Evolutionary conservation across 768 basidiomycete genomes (phyloP).

Genomic region (Hypholoma fasciculare): DNA sequence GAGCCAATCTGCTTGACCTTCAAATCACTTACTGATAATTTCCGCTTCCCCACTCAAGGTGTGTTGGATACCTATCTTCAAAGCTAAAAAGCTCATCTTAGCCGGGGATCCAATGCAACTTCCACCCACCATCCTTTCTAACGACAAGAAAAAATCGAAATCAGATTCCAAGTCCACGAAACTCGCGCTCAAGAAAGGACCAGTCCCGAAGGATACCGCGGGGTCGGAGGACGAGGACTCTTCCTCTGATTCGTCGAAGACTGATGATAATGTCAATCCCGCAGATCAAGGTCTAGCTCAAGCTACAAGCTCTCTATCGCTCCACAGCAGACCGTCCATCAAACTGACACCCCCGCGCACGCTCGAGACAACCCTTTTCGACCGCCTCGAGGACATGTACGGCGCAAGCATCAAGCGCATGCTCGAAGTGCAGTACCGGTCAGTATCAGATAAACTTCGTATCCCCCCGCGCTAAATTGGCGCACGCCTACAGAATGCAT

Average conservation of each 20-base stretch:
- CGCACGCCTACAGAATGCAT: constrained; percentile 70
- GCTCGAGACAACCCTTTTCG: constrained; percentile 89
- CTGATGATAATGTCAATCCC: background rate
- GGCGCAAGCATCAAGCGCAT: constrained; percentile 81
- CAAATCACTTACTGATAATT: constrained; percentile 7
- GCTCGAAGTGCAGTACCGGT: constrained; percentile 91
- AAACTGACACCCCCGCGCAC: constrained; percentile 58
- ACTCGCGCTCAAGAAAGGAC: background rate
- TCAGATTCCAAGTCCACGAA: background rate
- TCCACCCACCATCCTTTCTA: constrained; percentile 87
- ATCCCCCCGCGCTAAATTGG: too few relatives aligned
- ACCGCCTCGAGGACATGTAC: constrained; percentile 88
- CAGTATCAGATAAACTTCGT: background rate
- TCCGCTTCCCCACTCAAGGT: constrained; percentile 40
- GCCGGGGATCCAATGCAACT: constrained; percentile 97
- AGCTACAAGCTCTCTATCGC: constrained; percentile 11
- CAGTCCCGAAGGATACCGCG: constrained; percentile 1
- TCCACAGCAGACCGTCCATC: constrained; percentile 28
- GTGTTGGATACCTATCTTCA: constrained; percentile 96
- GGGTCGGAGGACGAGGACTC: background rate
- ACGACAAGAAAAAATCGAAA: constrained; percentile 25
- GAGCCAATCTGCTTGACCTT: constrained; percentile 18
- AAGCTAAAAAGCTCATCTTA: constrained; percentile 84
- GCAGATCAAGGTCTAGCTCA: constrained; percentile 14
- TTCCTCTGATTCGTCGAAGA: background rate